Evolutionary conservation across 2,329 filamentous ascomycete species (phyloP), one percentile per base, ranked within the genome.

Genomic region (Ophioceras dolichostomum): DNA sequence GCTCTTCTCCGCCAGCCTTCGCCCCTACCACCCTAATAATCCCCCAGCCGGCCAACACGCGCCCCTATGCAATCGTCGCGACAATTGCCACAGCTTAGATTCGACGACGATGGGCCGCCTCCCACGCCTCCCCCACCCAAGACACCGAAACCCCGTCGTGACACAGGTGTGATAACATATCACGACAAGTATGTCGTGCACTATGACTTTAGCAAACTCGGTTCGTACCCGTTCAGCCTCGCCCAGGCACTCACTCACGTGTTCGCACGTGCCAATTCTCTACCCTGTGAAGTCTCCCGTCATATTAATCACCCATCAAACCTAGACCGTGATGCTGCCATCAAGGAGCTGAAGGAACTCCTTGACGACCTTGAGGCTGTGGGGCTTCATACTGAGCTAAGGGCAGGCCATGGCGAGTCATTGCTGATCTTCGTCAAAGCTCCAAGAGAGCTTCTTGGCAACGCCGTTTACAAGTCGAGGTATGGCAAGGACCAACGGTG

Each of bases 321-420:
- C 62, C 36, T 51, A 46, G n/a, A 41, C 43, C 4, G 34, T 77
- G 75, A 73, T 44, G 68, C 69, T 43, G 49, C 56, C 7, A 59
- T 60, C 14, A 24, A 35, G 21, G 34, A 35, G 34, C 34, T 35
- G 14, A 27, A 27, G 12, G 34, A 64, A 38, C 64, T 86, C 3
- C 61, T 81, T 21, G 57, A 69, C 20, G 69, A 73, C 28, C 59
- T 86, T 24, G 66, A 73, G 10, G 65, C 65, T 28, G 74, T 78
- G 21, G 79, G 80, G 9, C 62, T 86, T 39, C 69, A 79, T 38
- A 79, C 75, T 0, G 79, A 85, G 56, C 77, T 83, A n/a, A 70
- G 82, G 43, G 74, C 76, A 42, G 81, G 80, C 16, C 72, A 76
- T 40, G 72, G 75, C n/a, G 65, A 75, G 44, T 76, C 77, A 1